phyloP scores from a whole-genome alignment of 352 stramenopile genomes.

The Pythium inflatum region DNA sequence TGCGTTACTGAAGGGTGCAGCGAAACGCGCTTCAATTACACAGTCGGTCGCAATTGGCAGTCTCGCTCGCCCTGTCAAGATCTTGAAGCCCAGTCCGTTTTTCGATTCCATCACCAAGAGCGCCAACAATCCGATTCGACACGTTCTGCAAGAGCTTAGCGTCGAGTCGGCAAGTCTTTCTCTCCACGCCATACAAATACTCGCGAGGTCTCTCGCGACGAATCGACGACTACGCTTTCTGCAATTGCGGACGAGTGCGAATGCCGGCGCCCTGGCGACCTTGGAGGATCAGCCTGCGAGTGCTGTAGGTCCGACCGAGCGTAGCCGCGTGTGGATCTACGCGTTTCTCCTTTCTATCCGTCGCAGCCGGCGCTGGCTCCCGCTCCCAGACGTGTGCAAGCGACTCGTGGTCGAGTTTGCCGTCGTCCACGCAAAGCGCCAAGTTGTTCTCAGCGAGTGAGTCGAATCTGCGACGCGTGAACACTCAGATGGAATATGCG shows the following conservation, averaged over 20 bases:
- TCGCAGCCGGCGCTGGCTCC: background rate
- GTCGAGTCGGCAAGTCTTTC: background rate
- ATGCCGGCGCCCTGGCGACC: background rate
- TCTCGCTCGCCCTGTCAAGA: too few species aligned
- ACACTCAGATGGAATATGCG: background rate
- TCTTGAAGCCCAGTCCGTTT: background rate
- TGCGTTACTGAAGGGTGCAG: background rate
- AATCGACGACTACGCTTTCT: background rate
- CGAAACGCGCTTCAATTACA: too few species aligned
- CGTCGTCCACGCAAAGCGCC: background rate
- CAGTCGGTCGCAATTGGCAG: background rate
- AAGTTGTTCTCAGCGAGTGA: background rate
- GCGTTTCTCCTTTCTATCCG: background rate
- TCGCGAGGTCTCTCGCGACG: background rate
- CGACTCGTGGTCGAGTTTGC: slow-evolving; percentile 2
- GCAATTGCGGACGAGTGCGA: background rate
- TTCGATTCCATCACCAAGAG: slow-evolving; percentile 5
- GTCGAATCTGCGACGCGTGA: slow-evolving; percentile 1
- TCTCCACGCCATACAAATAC: background rate
- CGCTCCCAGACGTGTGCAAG: background rate
- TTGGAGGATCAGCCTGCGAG: background rate
- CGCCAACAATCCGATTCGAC: background rate
- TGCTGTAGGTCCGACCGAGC: background rate
- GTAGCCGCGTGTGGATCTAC: background rate
- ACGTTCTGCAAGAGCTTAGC: background rate